Conservation (phyloP, 2,329 filamentous ascomycete species). For the Passalora sequoiae region DNA sequence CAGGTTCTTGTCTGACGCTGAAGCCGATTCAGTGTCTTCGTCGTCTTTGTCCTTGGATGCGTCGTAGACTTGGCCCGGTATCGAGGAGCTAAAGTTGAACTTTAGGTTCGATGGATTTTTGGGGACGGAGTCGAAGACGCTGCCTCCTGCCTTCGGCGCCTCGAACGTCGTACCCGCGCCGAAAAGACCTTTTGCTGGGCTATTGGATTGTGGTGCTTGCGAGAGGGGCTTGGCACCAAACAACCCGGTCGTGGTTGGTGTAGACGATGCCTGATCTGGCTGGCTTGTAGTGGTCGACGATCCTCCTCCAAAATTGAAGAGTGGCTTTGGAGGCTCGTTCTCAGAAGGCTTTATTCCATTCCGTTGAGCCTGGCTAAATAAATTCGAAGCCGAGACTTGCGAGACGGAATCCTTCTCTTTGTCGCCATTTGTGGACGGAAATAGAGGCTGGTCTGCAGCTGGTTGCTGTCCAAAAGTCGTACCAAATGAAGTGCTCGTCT, state of each 20-base stretch:
- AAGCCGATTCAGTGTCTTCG: slow-evolving; percentile 7
- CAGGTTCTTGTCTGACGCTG: slow-evolving; percentile 3
- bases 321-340: slow-evolving; percentile 1
- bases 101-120: slow-evolving; percentile 13
- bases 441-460: not conserved
- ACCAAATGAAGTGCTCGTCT: not conserved
- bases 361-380: slow-evolving; percentile 4
- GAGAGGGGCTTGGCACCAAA: slow-evolving; percentile 7
- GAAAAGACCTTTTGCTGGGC: slow-evolving; percentile 16
- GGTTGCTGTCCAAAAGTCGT: not conserved
- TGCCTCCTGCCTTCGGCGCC: slow-evolving; percentile 3
- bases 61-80: slow-evolving; percentile 17
- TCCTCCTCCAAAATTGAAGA: not conserved
- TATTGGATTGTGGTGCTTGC: slow-evolving; percentile 5
- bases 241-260: slow-evolving; percentile 10
- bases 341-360: slow-evolving; percentile 2
- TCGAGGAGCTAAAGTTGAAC: slow-evolving; percentile 17
- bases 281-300: not conserved
- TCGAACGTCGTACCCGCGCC: slow-evolving; percentile 7
- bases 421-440: not conserved
- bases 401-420: not conserved
- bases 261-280: slow-evolving; percentile 5
- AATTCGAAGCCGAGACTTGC: not conserved
- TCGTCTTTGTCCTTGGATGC: slow-evolving; percentile 14
- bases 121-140: slow-evolving; percentile 17